Conservation (phyloP, 2,329 filamentous ascomycete genomes). For the Neonectria punicea region DNA sequence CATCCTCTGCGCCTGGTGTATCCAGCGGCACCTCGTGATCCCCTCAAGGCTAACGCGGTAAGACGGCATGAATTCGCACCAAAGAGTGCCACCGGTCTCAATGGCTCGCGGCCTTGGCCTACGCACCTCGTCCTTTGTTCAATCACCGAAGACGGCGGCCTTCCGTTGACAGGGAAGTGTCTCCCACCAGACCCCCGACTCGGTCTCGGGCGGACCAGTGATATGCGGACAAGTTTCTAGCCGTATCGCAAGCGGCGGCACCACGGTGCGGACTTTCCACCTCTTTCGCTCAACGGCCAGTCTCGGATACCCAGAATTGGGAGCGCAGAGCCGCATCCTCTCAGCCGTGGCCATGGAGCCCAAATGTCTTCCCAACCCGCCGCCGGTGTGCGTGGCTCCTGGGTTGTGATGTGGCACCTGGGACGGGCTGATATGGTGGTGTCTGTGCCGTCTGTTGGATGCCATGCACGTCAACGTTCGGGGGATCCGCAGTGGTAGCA, state of each 20-base stretch:
- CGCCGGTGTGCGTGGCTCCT: constrained; percentile 24
- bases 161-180: constrained; percentile 18
- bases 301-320: constrained; percentile 2
- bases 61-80: constrained; percentile 14
- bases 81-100: background rate
- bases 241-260: constrained; percentile 22
- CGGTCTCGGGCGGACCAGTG: constrained; percentile 21
- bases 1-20: background rate
- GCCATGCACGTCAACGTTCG: constrained; percentile 30
- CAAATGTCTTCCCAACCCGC: constrained; percentile 5
- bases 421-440: constrained; percentile 25
- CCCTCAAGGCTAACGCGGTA: constrained; percentile 18
- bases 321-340: constrained; percentile 17
- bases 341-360: background rate
- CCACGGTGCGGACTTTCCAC: background rate
- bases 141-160: background rate
- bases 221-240: constrained; percentile 23
- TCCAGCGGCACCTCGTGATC: constrained; percentile 8
- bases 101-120: constrained; percentile 16
- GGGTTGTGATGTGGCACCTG: constrained; percentile 26
- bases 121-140: constrained; percentile 7
- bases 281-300: background rate
- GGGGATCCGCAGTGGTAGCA: constrained; percentile 16
- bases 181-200: constrained; percentile 9
- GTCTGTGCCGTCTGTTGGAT: constrained; percentile 18